phyloP scores from a whole-genome alignment of 345 rosid genomes.

The Pistacia integerrima region DNA sequence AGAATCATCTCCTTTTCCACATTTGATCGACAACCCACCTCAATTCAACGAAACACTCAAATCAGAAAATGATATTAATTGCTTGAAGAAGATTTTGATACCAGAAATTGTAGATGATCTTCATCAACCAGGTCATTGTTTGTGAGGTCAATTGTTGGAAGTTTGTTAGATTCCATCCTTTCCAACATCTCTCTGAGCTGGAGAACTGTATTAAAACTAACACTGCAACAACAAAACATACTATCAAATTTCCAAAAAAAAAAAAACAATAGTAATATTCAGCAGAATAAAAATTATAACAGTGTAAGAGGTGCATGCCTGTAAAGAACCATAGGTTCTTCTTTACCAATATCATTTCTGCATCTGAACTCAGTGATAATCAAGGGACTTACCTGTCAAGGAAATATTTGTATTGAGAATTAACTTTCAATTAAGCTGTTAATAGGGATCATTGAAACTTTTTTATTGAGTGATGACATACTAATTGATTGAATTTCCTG shows the following conservation, averaged over 20 bases:
- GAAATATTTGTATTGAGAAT: not conserved
- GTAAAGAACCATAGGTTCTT: constrained; percentile 74
- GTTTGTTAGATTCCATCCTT: constrained; percentile 75
- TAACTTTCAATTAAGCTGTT: too few relatives aligned
- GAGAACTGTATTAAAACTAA: constrained; percentile 70
- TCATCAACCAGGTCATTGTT: constrained; percentile 75
- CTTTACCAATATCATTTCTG: constrained; percentile 56
- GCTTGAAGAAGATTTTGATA: constrained; percentile 13
- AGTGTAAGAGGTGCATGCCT: constrained; percentile 41
- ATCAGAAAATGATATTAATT: too few relatives aligned
- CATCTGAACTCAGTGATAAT: constrained; percentile 93
- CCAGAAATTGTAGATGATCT: constrained; percentile 96
- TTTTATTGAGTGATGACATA: constrained; percentile 23
- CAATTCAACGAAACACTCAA: not conserved
- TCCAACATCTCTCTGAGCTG: constrained; percentile 67
- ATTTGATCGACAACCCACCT: constrained; percentile 80
- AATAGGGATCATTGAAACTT: not conserved
- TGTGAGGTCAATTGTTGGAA: constrained; percentile 77
- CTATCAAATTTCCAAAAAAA: constrained; percentile 15
- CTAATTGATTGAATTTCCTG: constrained; percentile 80
- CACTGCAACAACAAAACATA: constrained; percentile 42
- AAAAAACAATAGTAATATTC: not conserved
- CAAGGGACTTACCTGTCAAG: constrained; percentile 68
- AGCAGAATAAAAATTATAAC: not conserved
- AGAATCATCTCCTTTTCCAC: constrained; percentile 70